phyloP scores from a whole-genome alignment of 139 green algal species.

The Haematococcus lacustris region DNA sequence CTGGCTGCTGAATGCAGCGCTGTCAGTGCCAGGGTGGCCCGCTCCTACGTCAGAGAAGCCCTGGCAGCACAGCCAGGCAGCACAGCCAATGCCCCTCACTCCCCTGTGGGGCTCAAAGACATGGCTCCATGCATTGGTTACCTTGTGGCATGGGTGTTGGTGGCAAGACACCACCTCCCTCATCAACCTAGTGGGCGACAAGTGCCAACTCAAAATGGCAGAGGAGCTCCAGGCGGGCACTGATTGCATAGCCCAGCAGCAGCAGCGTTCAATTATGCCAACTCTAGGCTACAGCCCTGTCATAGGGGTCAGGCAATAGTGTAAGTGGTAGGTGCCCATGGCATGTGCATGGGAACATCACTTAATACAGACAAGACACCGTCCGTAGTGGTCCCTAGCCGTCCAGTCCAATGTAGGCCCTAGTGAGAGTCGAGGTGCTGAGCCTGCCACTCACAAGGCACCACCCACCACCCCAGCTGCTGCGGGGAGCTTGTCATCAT shows the following conservation, averaged over 20 bases:
- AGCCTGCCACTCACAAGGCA: neutral
- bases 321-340: neutral
- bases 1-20: neutral
- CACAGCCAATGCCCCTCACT: too few relatives aligned
- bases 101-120: neutral
- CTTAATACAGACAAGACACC: neutral
- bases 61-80: neutral
- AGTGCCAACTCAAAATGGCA: too few relatives aligned
- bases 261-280: neutral
- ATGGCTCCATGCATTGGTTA: neutral
- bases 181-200: neutral
- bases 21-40: slow-evolving; percentile 11
- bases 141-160: neutral
- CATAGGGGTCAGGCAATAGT: neutral
- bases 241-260: too few relatives aligned
- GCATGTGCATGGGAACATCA: neutral
- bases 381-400: too few relatives aligned
- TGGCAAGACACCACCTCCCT: neutral
- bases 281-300: neutral
- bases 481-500: slow-evolving; percentile 45
- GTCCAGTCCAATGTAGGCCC: too few relatives aligned
- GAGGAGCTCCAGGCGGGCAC: neutral
- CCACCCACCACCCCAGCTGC: slow-evolving; percentile 35
- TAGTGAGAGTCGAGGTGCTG: too few relatives aligned
- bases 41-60: slow-evolving; percentile 11